Evolutionary conservation across 345 rosid genomes (phyloP).

Genomic region (Acer yangbiense): DNA sequence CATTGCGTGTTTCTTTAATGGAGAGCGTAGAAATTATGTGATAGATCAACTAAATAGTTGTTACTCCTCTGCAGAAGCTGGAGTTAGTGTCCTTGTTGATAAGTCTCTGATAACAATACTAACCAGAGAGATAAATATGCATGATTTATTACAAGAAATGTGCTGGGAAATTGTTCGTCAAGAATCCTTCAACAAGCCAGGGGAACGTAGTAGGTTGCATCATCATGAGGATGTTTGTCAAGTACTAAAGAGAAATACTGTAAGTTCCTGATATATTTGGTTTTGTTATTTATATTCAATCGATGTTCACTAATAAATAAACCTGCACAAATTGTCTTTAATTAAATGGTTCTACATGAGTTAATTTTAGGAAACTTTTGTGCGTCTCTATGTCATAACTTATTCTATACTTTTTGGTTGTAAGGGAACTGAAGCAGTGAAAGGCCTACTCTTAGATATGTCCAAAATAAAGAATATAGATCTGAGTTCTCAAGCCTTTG

Average conservation of each 20-base stretch:
- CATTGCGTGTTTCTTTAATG: slow-evolving; percentile 33
- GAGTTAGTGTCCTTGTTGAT: slow-evolving; percentile 4
- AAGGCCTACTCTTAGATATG: neutral
- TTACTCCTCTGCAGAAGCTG: slow-evolving; percentile 11
- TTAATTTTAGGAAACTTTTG: neutral
- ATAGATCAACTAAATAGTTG: slow-evolving; percentile 32
- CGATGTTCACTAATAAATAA: neutral
- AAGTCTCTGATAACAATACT: slow-evolving; percentile 7
- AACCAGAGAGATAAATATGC: slow-evolving; percentile 25
- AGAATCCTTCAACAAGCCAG: slow-evolving; percentile 21
- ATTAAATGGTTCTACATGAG: neutral
- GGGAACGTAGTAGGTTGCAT: slow-evolving; percentile 27
- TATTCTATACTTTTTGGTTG: neutral
- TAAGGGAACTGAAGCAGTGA: slow-evolving; percentile 8
- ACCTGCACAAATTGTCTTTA: neutral
- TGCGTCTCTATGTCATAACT: neutral
- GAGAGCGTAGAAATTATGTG: slow-evolving; percentile 23
- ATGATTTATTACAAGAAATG: slow-evolving; percentile 50
- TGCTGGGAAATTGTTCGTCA: slow-evolving; percentile 33
- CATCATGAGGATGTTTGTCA: slow-evolving; percentile 18
- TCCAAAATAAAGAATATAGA: too few relatives aligned
- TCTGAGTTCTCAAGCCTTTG: neutral
- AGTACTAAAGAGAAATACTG: slow-evolving; percentile 20
- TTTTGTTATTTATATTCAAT: neutral
- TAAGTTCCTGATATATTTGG: neutral